Percentiles rank a stretch among this genome's conserved stretches.
Evolutionary conservation across 2,329 filamentous ascomycete genomes (phyloP).

Genomic region (Cercospora sesami): DNA sequence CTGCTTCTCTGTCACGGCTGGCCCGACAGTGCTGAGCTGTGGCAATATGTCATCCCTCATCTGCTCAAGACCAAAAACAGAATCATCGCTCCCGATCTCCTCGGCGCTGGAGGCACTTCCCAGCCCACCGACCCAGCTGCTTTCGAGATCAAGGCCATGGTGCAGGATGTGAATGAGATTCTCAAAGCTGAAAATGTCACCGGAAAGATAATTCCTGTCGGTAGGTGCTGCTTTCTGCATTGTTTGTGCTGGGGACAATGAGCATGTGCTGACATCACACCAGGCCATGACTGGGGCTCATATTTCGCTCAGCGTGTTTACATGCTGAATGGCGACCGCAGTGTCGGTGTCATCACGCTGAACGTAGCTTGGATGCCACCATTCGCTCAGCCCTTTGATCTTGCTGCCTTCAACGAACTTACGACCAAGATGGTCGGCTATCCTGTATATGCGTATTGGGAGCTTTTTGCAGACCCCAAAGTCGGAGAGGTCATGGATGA

Average conservation of each 20-base stretch:
- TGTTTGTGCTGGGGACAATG: not conserved
- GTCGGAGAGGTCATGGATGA: conserved; percentile 42
- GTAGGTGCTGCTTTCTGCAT: conserved; percentile 19
- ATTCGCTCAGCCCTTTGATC: conserved; percentile 39
- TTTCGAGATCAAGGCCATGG: conserved; percentile 43
- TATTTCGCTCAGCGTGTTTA: conserved; percentile 46
- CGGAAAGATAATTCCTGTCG: conserved; percentile 28
- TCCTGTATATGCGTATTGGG: conserved; percentile 48
- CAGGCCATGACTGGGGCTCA: conserved; percentile 38
- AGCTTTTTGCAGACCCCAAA: conserved; percentile 32
- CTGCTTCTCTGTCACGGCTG: conserved; percentile 52
- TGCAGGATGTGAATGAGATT: conserved; percentile 45
- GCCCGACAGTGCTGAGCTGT: conserved; percentile 51
- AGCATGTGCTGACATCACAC: not conserved
- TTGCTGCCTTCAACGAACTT: conserved; percentile 39
- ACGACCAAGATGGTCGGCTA: conserved; percentile 42
- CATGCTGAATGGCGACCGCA: conserved; percentile 44
- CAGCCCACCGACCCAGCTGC: conserved; percentile 43
- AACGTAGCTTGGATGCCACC: conserved; percentile 48
- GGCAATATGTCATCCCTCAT: conserved; percentile 45
- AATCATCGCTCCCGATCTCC: conserved; percentile 43
- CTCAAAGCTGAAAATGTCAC: conserved; percentile 41
- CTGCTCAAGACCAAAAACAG: conserved; percentile 45
- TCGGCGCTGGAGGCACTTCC: conserved; percentile 43
- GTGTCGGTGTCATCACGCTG: conserved; percentile 46